phyloP scores from a whole-genome alignment of 805 yeast species.

The Teunomyces funiuensis region DNA sequence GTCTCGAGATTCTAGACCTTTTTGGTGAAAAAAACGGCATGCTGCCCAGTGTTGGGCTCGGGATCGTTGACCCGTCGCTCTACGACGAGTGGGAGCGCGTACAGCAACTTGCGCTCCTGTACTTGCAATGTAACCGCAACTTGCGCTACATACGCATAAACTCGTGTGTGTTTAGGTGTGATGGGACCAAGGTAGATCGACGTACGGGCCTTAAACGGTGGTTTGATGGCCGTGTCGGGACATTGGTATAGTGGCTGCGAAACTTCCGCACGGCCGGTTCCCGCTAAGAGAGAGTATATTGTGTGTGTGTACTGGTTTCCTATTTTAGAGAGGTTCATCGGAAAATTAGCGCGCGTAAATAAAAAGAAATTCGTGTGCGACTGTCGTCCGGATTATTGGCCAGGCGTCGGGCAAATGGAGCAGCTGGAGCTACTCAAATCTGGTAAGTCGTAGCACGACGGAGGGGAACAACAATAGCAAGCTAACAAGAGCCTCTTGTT shows the following conservation, averaged over 20 bases:
- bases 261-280: no score
- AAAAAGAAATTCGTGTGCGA: not conserved
- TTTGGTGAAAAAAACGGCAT: conserved; percentile 54
- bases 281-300: no score
- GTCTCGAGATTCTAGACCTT: conserved; percentile 39
- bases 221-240: conserved; percentile 32
- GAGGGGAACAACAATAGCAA: no score
- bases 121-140: conserved; percentile 24
- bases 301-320: no score
- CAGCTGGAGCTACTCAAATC: not conserved
- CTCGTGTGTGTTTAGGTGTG: conserved; percentile 47
- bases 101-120: conserved; percentile 50
- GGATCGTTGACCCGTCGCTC: conserved; percentile 52
- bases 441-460: not conserved
- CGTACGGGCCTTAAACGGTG: conserved; percentile 47
- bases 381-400: conserved; percentile 1
- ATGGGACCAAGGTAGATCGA: conserved; percentile 29
- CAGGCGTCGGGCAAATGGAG: not conserved
- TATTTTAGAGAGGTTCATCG: no score
- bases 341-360: not conserved
- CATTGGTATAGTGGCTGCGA: not conserved
- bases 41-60: conserved; percentile 54
- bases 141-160: conserved; percentile 49
- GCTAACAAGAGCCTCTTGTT: no score
- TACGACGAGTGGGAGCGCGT: conserved; percentile 59